Evolutionary conservation across 768 basidiomycete genomes (phyloP).

Genomic region (Tricholoma matsutake): DNA sequence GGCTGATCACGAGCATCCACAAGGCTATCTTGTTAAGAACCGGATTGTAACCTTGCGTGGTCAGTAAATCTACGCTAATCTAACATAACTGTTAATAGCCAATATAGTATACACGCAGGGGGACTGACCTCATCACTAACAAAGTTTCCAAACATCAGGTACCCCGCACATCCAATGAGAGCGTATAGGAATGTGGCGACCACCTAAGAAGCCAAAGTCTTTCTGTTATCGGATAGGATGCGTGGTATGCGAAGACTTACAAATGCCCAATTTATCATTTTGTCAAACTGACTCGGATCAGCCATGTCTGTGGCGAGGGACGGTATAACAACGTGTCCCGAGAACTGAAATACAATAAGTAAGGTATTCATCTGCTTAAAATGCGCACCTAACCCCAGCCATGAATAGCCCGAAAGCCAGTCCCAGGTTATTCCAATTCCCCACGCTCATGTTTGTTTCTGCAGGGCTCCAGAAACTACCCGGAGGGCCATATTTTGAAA

Average conservation of each 20-base stretch:
- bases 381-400: conserved; percentile 63
- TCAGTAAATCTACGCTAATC: conserved; percentile 82
- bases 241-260: conserved; percentile 39
- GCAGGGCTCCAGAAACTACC: conserved; percentile 81
- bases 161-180: conserved; percentile 79
- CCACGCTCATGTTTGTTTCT: conserved; percentile 58
- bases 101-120: not conserved
- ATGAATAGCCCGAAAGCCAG: conserved; percentile 88
- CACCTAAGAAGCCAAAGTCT: conserved; percentile 36
- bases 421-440: conserved; percentile 57
- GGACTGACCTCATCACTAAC: conserved; percentile 76
- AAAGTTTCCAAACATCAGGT: conserved; percentile 82
- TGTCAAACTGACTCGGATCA: conserved; percentile 75
- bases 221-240: not conserved
- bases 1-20: conserved; percentile 83
- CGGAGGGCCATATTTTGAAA: conserved; percentile 65
- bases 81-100: conserved; percentile 25
- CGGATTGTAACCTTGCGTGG: conserved; percentile 68
- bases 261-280: conserved; percentile 85
- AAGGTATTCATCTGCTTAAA: not conserved
- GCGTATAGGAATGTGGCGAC: conserved; percentile 61
- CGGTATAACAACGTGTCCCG: conserved; percentile 91
- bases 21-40: conserved; percentile 69
- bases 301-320: conserved; percentile 88
- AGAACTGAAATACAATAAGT: conserved; percentile 49